A percentile compares a stretch with the other conserved stretches of the same genome.
phyloP scores from a whole-genome alignment of 2,329 filamentous ascomycete species.

The Scedosporium boydii region DNA sequence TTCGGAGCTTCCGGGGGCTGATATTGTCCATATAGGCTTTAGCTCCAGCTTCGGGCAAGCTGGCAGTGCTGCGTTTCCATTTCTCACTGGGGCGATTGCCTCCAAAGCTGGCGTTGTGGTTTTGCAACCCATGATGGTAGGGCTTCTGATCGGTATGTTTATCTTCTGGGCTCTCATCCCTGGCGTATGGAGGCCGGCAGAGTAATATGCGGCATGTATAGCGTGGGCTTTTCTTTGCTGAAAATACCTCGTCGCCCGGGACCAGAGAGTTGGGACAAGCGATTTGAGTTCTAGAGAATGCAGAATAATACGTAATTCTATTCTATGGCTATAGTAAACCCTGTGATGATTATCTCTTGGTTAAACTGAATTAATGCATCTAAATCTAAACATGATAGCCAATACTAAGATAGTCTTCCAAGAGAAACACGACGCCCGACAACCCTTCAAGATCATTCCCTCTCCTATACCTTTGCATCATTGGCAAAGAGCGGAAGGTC shows the following conservation, averaged over 20 bases:
- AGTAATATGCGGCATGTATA: background rate
- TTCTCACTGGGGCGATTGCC: conserved; percentile 43
- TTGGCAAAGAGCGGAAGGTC: conserved; percentile 1
- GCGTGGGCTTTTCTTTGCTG: background rate
- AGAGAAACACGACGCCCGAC: background rate
- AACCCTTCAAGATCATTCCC: background rate
- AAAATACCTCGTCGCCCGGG: background rate
- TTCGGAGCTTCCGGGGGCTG: background rate
- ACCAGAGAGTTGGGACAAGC: background rate
- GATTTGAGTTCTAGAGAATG: background rate
- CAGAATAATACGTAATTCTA: background rate
- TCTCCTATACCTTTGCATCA: background rate
- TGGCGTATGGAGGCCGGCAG: background rate
- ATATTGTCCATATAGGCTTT: conserved; percentile 19
- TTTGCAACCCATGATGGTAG: conserved; percentile 42
- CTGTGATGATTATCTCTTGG: too few relatives aligned
- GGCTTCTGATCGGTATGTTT: conserved; percentile 32
- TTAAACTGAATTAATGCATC: too few relatives aligned
- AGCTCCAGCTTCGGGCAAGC: conserved; percentile 48
- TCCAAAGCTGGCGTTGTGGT: conserved; percentile 33
- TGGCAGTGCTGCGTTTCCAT: conserved; percentile 44
- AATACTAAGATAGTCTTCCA: too few relatives aligned
- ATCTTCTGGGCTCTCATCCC: conserved; percentile 37
- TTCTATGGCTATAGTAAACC: background rate
- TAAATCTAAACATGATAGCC: too few relatives aligned